phyloP scores from a whole-genome alignment of 139 green algal species.

The Chloropicon primus region DNA sequence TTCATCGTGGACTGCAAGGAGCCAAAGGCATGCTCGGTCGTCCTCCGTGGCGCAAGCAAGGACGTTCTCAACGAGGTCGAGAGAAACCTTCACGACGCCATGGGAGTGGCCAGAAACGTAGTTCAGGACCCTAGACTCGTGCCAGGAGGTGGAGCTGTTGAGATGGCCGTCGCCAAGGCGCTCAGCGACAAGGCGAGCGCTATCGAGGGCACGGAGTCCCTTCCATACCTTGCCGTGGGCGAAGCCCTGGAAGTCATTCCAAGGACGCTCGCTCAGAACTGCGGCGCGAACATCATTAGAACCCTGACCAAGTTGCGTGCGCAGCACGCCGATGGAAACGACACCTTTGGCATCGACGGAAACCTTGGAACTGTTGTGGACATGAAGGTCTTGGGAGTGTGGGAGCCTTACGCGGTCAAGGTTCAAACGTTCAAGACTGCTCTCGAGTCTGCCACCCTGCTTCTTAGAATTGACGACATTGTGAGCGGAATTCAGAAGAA shows the following conservation, averaged over 20 bases:
- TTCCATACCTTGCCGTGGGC: constrained; percentile 35
- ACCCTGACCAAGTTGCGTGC: constrained; percentile 94
- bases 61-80: constrained; percentile 94
- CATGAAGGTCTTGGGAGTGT: constrained; percentile 91
- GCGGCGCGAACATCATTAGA: constrained; percentile 94
- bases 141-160: constrained; percentile 86
- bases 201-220: constrained; percentile 38
- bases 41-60: constrained; percentile 30
- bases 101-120: constrained; percentile 96
- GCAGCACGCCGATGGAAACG: constrained; percentile 37
- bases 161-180: constrained; percentile 80
- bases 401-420: constrained; percentile 92
- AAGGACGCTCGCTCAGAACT: constrained; percentile 93
- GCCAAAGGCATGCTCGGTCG: constrained; percentile 83
- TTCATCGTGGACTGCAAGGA: constrained; percentile 96
- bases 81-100: constrained; percentile 85
- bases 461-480: constrained; percentile 98
- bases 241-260: constrained; percentile 94
- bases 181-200: constrained; percentile 37
- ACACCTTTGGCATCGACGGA: constrained; percentile 78
- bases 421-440: constrained; percentile 94
- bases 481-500: constrained; percentile 81
- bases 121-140: constrained; percentile 76
- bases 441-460: constrained; percentile 77
- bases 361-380: constrained; percentile 70